Percentiles rank a stretch among this genome's conserved stretches.
Evolutionary conservation across 108 stramenopile genomes (phyloP).

Genomic region (Cafeteria roenbergensis): DNA sequence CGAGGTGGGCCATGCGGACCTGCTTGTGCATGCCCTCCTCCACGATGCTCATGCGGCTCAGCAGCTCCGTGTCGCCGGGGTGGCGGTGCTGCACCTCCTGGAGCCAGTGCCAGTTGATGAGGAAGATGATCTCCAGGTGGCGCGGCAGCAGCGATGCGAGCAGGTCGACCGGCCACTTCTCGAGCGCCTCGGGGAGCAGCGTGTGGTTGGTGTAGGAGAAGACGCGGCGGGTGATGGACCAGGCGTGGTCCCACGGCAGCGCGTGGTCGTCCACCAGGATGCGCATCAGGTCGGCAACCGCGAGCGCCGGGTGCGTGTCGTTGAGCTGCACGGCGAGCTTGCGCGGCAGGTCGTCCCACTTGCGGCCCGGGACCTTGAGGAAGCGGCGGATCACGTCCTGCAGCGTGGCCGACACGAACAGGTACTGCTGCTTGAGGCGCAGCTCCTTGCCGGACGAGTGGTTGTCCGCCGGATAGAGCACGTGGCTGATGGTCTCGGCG

Average conservation of each 20-base stretch:
- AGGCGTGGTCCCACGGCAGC: not conserved
- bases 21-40: not conserved
- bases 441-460: conserved; percentile 2
- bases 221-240: not conserved
- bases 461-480: conserved; percentile 2
- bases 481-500: not conserved
- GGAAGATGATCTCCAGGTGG: conserved; percentile 11
- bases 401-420: conserved; percentile 5
- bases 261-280: conserved; percentile 1
- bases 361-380: not conserved
- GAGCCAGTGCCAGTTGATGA: conserved; percentile 1
- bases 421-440: conserved; percentile 14
- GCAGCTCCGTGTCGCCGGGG: conserved; percentile 2
- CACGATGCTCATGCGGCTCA: not conserved
- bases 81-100: not conserved
- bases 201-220: conserved; percentile 13
- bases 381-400: conserved; percentile 8
- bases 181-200: conserved; percentile 6
- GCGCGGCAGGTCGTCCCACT: not conserved
- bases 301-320: conserved; percentile 7
- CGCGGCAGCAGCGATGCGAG: not conserved
- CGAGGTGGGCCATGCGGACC: conserved; percentile 5
- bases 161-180: conserved; percentile 7
- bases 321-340: not conserved
- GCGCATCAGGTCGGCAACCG: conserved; percentile 6